Evolutionary conservation across 2,329 filamentous ascomycete genomes (phyloP).

Genomic region (Septoria petroselini): DNA sequence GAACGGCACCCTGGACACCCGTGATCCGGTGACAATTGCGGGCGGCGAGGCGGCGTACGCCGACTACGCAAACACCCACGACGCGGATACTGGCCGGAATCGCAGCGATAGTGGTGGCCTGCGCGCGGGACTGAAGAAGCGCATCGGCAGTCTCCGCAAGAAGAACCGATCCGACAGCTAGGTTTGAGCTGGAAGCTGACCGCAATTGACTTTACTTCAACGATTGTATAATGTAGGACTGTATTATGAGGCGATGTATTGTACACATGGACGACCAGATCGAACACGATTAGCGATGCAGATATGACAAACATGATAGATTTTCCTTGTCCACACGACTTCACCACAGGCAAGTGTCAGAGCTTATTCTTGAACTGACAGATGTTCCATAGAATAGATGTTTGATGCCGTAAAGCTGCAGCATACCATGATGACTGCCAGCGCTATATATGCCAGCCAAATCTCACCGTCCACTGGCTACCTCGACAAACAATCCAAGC

Average conservation of each 20-base stretch:
- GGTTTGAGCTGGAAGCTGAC: not conserved
- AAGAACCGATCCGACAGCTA: conserved; percentile 24
- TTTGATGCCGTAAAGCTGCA: too few relatives aligned
- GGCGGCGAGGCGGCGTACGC: conserved; percentile 36
- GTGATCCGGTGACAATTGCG: conserved; percentile 36
- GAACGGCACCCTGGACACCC: conserved; percentile 29
- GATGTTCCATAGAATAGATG: too few relatives aligned
- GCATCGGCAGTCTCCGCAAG: conserved; percentile 47
- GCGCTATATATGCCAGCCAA: not conserved
- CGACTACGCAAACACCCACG: conserved; percentile 31
- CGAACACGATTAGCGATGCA: conserved; percentile 6
- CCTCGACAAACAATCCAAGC: not conserved
- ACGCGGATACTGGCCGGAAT: conserved; percentile 26
- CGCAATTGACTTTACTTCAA: not conserved
- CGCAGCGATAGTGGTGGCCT: conserved; percentile 37
- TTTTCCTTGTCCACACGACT: not conserved
- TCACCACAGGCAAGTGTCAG: not conserved
- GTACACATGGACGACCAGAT: not conserved
- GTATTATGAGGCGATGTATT: not conserved
- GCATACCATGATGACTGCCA: not conserved
- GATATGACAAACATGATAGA: conserved; percentile 1
- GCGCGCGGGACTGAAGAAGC: conserved; percentile 45
- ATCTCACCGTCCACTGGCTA: too few relatives aligned
- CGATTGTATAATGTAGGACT: conserved; percentile 7
- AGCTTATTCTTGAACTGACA: not conserved